These are phyloP conservation scores for Meyerozyma smithsonii DNA, from an alignment of 1,139 yeast genomes.

Conservation along the genomic window DNA sequence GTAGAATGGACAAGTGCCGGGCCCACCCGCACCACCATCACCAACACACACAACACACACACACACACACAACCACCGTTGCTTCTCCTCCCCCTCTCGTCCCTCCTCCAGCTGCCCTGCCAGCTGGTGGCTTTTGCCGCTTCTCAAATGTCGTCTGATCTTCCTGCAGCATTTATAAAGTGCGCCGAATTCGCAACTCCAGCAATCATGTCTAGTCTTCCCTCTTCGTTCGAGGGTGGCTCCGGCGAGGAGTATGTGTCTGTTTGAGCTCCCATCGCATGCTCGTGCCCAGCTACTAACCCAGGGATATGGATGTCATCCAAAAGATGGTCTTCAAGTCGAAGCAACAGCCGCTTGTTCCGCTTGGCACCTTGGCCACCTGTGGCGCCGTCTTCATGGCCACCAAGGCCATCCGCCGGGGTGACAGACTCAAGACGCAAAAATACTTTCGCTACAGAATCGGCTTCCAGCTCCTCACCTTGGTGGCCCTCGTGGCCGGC, in stretches of 20 bases:
- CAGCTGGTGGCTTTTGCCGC: too few species aligned
- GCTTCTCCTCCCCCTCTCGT: background rate
- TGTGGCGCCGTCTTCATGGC: slow-evolving; percentile 78
- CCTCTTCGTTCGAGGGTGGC: slow-evolving; percentile 21
- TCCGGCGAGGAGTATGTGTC: slow-evolving; percentile 22
- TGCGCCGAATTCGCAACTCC: slow-evolving; percentile 11
- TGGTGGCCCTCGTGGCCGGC: slow-evolving; percentile 78
- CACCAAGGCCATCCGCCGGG: slow-evolving; percentile 67
- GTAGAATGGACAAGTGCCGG: too few species aligned
- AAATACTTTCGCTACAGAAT: slow-evolving; percentile 88
- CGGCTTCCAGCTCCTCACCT: slow-evolving; percentile 76
- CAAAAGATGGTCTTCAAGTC: slow-evolving; percentile 36
- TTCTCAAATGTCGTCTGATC: too few species aligned
- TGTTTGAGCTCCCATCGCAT: background rate
- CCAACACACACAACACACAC: background rate
- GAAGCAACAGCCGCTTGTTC: slow-evolving; percentile 76
- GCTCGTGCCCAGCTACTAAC: background rate
- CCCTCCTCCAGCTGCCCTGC: too few species aligned
- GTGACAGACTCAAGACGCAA: slow-evolving; percentile 74
- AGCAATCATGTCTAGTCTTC: slow-evolving; percentile 12
- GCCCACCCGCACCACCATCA: too few species aligned
- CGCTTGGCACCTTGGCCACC: slow-evolving; percentile 74
- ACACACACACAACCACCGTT: too few species aligned
- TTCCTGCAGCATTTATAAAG: too few species aligned
- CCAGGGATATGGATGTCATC: slow-evolving; percentile 28